Evolutionary conservation across 371 early-diverging fungal species (phyloP).

Genomic region (Apophysomyces variabilis): DNA sequence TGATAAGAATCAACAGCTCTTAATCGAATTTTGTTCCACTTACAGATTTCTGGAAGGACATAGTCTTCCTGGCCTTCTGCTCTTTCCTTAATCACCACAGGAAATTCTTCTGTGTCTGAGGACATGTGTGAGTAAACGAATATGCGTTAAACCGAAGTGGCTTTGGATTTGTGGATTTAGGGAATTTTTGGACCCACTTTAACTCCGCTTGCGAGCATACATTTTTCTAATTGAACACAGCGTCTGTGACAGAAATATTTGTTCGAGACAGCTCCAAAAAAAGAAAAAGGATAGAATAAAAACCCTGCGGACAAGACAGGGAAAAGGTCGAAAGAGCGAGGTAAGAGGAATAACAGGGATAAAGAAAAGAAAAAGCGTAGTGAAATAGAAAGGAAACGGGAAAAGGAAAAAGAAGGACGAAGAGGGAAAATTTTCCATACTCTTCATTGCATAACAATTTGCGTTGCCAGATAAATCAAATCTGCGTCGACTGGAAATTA

Average conservation of each 20-base stretch:
- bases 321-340: too few species aligned
- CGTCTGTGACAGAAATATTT: too few species aligned
- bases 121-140: neutral
- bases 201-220: neutral
- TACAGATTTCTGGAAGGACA: slow-evolving; percentile 22
- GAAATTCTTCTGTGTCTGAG: slow-evolving; percentile 13
- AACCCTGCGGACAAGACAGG: too few species aligned
- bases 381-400: too few species aligned
- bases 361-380: too few species aligned
- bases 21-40: neutral
- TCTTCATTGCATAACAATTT: neutral
- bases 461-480: neutral
- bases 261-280: too few species aligned
- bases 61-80: slow-evolving; percentile 20
- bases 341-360: too few species aligned
- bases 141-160: neutral
- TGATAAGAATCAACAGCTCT: neutral
- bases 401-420: too few species aligned
- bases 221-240: too few species aligned
- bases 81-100: slow-evolving; percentile 19
- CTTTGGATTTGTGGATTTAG: neutral
- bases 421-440: too few species aligned
- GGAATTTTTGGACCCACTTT: neutral
- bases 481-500: neutral
- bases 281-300: too few species aligned